Conservation (phyloP, 1,284 basidiomycete genomes). For the Omphalotus olearius region DNA sequence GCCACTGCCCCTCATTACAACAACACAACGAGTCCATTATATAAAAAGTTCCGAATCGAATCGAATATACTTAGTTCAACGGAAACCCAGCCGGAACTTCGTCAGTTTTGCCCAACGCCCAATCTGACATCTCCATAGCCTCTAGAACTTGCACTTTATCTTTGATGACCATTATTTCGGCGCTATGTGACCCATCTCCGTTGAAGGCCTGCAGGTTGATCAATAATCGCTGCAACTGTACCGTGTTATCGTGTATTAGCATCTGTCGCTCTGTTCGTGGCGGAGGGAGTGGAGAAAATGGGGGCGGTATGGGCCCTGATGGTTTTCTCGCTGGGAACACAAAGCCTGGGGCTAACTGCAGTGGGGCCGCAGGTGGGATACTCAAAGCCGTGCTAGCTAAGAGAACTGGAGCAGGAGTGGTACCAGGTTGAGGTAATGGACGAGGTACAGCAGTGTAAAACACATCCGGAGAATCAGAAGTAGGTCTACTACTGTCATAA, state of each 20-base stretch:
- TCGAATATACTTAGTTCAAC: no score
- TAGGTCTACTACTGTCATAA: no score
- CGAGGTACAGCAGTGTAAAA: slow-evolving; percentile 9
- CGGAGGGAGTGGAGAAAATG: neutral
- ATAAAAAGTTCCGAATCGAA: no score
- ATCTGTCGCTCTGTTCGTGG: slow-evolving; percentile 6
- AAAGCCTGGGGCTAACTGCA: no score
- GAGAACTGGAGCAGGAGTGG: neutral
- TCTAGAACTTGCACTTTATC: slow-evolving; percentile 5
- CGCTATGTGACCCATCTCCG: neutral
- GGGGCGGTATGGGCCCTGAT: neutral
- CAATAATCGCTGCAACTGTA: slow-evolving; percentile 1
- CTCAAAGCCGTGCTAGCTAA: no score
- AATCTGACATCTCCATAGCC: slow-evolving; percentile 7
- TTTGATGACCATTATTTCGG: neutral
- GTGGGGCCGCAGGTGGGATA: no score
- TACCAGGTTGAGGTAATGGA: neutral
- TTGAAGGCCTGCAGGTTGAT: slow-evolving; percentile 7
- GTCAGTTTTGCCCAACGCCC: slow-evolving; percentile 11
- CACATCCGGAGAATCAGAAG: slow-evolving; percentile 3
- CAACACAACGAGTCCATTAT: no score
- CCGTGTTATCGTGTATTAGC: slow-evolving; percentile 3
- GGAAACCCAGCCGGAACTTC: slow-evolving; percentile 3
- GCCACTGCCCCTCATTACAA: no score
- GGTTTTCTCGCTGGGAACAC: no score